These are phyloP conservation scores for Hirschfeldia incana DNA, from an alignment of 345 rosid genomes.

Conservation along the genomic window DNA sequence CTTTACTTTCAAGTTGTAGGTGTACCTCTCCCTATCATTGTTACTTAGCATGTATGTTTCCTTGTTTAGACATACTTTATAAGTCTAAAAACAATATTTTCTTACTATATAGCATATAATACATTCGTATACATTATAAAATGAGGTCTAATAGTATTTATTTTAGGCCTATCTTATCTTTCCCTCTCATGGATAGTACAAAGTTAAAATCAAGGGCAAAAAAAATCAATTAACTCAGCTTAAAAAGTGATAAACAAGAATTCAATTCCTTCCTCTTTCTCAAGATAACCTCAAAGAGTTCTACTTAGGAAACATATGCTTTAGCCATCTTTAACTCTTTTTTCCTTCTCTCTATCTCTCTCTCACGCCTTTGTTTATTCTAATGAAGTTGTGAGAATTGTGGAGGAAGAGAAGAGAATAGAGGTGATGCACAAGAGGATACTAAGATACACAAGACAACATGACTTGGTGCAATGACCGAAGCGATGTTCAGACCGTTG, in stretches of 20 bases:
- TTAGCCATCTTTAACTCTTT: constrained; percentile 33
- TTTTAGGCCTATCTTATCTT: not conserved
- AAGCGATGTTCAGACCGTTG: constrained; percentile 61
- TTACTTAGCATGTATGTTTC: constrained; percentile 31
- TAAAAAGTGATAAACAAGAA: constrained; percentile 56
- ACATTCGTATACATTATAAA: constrained; percentile 14
- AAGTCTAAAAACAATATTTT: constrained; percentile 4
- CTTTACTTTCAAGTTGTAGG: constrained; percentile 36
- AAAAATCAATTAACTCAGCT: constrained; percentile 27
- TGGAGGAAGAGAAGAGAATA: constrained; percentile 31
- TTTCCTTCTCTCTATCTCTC: constrained; percentile 21
- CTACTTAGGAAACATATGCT: constrained; percentile 48
- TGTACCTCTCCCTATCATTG: constrained; percentile 31
- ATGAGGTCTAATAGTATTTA: not conserved
- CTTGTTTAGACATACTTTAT: constrained; percentile 23
- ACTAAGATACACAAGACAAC: constrained; percentile 19
- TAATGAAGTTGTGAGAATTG: constrained; percentile 39
- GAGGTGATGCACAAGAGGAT: constrained; percentile 44
- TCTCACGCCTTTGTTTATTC: constrained; percentile 39
- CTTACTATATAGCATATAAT: not conserved
- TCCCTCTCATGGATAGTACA: constrained; percentile 37
- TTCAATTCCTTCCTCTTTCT: constrained; percentile 58
- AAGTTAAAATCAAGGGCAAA: constrained; percentile 34
- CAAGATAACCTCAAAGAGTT: constrained; percentile 44
- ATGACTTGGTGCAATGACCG: constrained; percentile 98